A percentile compares a stretch with the other conserved stretches of the same genome.
phyloP scores from a whole-genome alignment of 2,329 filamentous ascomycete species.

The Scopulariopsis brevicaulis region DNA sequence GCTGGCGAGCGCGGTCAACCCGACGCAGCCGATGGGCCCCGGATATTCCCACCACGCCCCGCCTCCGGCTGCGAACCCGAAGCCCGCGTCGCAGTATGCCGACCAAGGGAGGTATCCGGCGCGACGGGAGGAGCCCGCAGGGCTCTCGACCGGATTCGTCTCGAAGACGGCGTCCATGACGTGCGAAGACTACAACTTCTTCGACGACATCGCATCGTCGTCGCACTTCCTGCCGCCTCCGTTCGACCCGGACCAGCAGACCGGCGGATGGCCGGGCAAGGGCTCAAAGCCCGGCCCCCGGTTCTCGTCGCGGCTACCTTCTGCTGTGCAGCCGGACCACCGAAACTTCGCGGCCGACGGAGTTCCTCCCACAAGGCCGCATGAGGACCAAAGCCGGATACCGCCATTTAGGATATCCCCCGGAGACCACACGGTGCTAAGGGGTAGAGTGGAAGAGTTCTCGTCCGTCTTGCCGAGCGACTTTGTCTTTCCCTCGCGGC shows the following conservation, averaged over 20 bases:
- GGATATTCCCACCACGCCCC: constrained; percentile 24
- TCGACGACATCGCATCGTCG: constrained; percentile 43
- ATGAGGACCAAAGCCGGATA: constrained; percentile 19
- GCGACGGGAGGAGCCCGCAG: background rate
- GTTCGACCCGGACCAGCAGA: constrained; percentile 41
- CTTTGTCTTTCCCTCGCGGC: constrained; percentile 57
- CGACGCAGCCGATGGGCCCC: constrained; percentile 37
- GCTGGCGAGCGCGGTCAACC: constrained; percentile 40
- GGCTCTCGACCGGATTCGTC: constrained; percentile 13
- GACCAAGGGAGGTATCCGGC: constrained; percentile 28
- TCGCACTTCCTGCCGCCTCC: constrained; percentile 43
- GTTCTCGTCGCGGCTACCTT: constrained; percentile 42
- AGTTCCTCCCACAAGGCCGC: constrained; percentile 8
- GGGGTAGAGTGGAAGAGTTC: constrained; percentile 49
- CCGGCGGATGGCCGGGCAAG: constrained; percentile 33
- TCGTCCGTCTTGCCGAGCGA: constrained; percentile 46
- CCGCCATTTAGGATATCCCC: constrained; percentile 37
- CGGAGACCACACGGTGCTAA: constrained; percentile 42
- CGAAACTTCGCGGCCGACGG: constrained; percentile 20
- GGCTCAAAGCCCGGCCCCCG: constrained; percentile 38
- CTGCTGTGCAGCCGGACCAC: constrained; percentile 40
- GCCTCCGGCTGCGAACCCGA: constrained; percentile 18
- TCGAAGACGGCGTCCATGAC: constrained; percentile 24
- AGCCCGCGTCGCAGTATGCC: constrained; percentile 34
- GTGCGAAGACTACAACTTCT: constrained; percentile 48